phyloP scores from a whole-genome alignment of 2,329 filamentous ascomycete species.

The Diaporthe batatas region DNA sequence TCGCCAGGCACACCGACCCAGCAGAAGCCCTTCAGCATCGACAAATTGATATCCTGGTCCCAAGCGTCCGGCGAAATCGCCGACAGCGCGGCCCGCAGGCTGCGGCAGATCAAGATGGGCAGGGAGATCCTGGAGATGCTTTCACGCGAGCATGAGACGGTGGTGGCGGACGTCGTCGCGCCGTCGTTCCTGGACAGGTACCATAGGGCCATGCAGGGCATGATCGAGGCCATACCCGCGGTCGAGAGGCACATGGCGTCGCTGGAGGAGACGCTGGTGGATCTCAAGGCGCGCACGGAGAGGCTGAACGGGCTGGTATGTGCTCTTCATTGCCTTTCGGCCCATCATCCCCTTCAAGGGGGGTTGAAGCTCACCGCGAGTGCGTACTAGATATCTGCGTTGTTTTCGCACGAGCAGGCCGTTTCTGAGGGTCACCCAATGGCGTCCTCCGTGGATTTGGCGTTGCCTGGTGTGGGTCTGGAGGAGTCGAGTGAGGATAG shows the following conservation, averaged over 20 bases:
- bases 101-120: conserved; percentile 45
- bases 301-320: conserved; percentile 47
- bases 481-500: conserved; percentile 45
- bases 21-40: conserved; percentile 28
- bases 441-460: conserved; percentile 19
- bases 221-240: conserved; percentile 46
- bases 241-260: conserved; percentile 45
- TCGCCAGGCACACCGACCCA: conserved; percentile 6
- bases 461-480: background rate
- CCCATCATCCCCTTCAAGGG: conserved; percentile 34
- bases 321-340: conserved; percentile 33
- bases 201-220: conserved; percentile 42
- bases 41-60: conserved; percentile 43
- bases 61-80: conserved; percentile 45
- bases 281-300: conserved; percentile 47
- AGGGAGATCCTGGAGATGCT: conserved; percentile 44
- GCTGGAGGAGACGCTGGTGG: conserved; percentile 45
- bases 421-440: conserved; percentile 43
- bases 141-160: conserved; percentile 36
- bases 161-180: conserved; percentile 29
- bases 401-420: conserved; percentile 47
- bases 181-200: conserved; percentile 35
- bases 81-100: conserved; percentile 46
- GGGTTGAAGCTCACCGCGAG: conserved; percentile 38
- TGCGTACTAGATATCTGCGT: conserved; percentile 45